phyloP scores from a whole-genome alignment of 2,329 filamentous ascomycete genomes.

The Trichoderma sp. region DNA sequence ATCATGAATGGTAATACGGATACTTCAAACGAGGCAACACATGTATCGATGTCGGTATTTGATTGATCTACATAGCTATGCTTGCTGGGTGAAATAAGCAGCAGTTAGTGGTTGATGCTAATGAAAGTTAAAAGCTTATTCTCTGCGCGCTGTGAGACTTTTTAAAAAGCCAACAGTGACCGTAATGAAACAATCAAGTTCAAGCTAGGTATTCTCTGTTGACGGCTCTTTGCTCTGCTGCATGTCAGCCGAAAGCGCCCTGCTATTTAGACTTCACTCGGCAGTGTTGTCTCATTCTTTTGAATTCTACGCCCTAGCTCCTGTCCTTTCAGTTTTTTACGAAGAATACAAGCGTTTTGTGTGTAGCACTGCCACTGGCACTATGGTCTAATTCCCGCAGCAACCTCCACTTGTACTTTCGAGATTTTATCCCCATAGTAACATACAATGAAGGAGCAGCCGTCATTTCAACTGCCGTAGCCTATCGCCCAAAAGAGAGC shows the following conservation, averaged over 20 bases:
- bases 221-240: neutral
- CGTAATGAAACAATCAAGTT: neutral
- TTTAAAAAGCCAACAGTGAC: neutral
- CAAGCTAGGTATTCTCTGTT: neutral
- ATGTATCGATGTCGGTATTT: neutral
- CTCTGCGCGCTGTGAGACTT: neutral
- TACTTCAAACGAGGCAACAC: neutral
- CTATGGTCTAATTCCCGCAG: neutral
- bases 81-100: neutral
- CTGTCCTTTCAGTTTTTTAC: neutral
- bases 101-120: neutral
- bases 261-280: neutral
- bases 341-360: neutral
- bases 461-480: neutral
- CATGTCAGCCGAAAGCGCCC: neutral
- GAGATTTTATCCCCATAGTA: neutral
- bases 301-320: neutral
- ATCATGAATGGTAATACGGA: neutral
- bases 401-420: neutral
- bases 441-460: neutral
- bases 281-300: neutral
- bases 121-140: neutral
- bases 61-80: neutral
- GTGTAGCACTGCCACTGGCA: neutral
- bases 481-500: neutral